Percentiles rank a stretch among this genome's conserved stretches.
Evolutionary conservation across 345 rosid genomes (phyloP).

Genomic region (Pistacia vera): DNA sequence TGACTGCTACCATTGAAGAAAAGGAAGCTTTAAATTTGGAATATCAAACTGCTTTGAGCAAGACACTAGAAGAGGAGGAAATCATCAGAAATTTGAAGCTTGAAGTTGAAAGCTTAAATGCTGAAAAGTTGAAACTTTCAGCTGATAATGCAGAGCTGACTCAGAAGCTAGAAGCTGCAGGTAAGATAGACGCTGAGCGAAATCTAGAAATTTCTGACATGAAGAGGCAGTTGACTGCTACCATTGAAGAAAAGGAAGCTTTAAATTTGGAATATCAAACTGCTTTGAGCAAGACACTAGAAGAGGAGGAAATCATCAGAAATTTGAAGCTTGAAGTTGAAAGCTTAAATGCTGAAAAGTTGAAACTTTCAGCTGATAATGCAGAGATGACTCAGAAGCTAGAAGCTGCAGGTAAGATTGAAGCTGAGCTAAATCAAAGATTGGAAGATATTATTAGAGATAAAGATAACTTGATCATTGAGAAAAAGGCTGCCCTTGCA

Average conservation of each 20-base stretch:
- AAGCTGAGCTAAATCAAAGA: conserved; percentile 47
- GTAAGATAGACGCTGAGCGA: conserved; percentile 22
- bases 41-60: too few species aligned
- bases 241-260: conserved; percentile 52
- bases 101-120: conserved; percentile 26
- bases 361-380: conserved; percentile 43
- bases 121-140: conserved; percentile 28
- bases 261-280: too few species aligned
- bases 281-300: too few species aligned
- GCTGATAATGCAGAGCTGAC: conserved; percentile 51
- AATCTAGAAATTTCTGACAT: too few species aligned
- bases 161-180: conserved; percentile 47
- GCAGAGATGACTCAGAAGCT: conserved; percentile 51
- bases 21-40: conserved; percentile 30
- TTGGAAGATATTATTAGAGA: conserved; percentile 38
- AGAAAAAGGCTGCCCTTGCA: too few species aligned
- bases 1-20: conserved; percentile 46
- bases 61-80: too few species aligned
- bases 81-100: conserved; percentile 40
- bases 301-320: too few species aligned
- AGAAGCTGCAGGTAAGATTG: conserved; percentile 39
- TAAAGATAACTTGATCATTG: too few species aligned
- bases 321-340: conserved; percentile 52
- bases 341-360: conserved; percentile 33
- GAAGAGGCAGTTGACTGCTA: conserved; percentile 35